phyloP scores from a whole-genome alignment of 345 rosid species.

The Clausena lansium region DNA sequence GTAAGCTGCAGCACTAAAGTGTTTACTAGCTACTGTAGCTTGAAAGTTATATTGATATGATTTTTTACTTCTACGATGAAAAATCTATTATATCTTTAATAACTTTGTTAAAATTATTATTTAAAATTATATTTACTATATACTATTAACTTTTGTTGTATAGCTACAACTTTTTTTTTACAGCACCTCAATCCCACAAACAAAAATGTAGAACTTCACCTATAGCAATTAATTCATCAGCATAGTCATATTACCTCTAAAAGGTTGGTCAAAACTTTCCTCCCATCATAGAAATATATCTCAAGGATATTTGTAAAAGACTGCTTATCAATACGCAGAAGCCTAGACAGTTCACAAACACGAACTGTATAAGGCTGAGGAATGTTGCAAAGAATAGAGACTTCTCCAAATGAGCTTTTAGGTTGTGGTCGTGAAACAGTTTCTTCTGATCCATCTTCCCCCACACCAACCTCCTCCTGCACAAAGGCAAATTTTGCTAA shows the following conservation, averaged over 20 bases:
- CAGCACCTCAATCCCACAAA: too few relatives aligned
- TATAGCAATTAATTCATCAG: neutral
- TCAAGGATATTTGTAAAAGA: conserved; percentile 79
- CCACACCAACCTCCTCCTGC: conserved; percentile 68
- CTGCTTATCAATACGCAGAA: conserved; percentile 88
- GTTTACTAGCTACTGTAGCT: too few relatives aligned
- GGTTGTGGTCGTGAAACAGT: conserved; percentile 52
- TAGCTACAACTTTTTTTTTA: too few relatives aligned
- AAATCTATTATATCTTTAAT: too few relatives aligned
- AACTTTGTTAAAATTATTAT: too few relatives aligned
- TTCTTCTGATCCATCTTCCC: conserved; percentile 81
- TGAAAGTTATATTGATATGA: too few relatives aligned
- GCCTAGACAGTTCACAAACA: conserved; percentile 72
- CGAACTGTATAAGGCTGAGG: conserved; percentile 87
- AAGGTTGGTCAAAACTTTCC: conserved; percentile 75
- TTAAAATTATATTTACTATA: too few relatives aligned
- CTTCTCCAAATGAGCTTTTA: conserved; percentile 77
- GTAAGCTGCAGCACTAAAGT: too few relatives aligned
- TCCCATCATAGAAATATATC: conserved; percentile 87
- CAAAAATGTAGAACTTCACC: neutral
- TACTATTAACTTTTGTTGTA: too few relatives aligned
- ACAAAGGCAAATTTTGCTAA: conserved; percentile 7
- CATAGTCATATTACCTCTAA: conserved; percentile 52
- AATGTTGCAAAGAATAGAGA: conserved; percentile 90
- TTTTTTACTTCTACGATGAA: too few relatives aligned